Conservation (phyloP, 2,329 filamentous ascomycete species). For the Hypomyces perniciosus region DNA sequence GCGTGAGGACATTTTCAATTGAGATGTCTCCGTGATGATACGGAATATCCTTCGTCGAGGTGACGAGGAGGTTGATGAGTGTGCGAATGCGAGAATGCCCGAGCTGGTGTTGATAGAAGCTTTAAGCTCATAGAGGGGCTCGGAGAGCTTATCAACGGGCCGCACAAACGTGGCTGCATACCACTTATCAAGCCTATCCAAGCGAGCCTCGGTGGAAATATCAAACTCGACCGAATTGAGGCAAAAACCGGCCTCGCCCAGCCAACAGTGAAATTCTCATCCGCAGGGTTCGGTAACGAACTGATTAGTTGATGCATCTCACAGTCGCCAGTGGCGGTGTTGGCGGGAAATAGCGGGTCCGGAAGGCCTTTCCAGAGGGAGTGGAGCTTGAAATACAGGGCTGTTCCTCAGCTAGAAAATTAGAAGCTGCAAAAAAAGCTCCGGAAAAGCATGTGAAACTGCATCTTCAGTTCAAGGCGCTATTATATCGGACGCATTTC, state of each 20-base stretch:
- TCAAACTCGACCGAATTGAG: constrained; percentile 9
- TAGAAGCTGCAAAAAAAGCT: neutral
- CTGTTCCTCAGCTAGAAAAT: neutral
- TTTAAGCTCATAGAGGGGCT: neutral
- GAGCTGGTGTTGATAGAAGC: neutral
- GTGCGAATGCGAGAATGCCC: neutral
- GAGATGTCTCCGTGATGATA: neutral
- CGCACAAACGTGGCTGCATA: neutral
- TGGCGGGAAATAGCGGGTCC: constrained; percentile 10
- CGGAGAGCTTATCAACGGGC: neutral
- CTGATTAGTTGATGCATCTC: constrained; percentile 2
- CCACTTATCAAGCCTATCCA: neutral
- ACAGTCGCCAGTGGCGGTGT: constrained; percentile 4
- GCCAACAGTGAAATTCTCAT: neutral
- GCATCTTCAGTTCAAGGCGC: neutral
- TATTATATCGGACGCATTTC: no score
- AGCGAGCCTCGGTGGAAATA: constrained; percentile 7
- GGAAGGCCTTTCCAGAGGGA: neutral
- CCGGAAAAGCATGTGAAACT: constrained; percentile 14
- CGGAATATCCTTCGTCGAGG: neutral
- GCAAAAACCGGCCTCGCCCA: neutral
- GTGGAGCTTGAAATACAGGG: constrained; percentile 2
- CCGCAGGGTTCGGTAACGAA: neutral
- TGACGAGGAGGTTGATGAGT: neutral
- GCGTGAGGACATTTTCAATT: constrained; percentile 7